Base-by-base conservation (phyloP, 2,329 filamentous ascomycete species). In the Aspergillus sp. region DNA sequence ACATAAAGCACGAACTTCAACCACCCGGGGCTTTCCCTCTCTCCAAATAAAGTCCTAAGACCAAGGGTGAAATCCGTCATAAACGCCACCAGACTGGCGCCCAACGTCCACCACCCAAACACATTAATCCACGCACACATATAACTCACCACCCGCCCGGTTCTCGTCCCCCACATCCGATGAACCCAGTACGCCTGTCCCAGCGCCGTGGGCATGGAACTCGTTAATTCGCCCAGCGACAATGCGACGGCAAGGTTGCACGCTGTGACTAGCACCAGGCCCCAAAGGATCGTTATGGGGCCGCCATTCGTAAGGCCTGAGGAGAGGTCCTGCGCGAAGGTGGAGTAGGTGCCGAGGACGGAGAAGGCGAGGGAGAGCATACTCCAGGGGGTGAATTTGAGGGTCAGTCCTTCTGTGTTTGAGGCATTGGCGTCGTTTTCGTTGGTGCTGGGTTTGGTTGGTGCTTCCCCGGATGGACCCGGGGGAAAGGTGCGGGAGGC, bases 81-180 rank as follows among this genome's bases (percentile, higher is more conserved):
- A 56, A 82, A 81, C 10, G 77, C 78, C 20, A 76, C 70, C 50
- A 79, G 75, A 1, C 76, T 80, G 0, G 78, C 79, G 0, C 75
- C 75, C 49, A 81, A 60, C 0, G 77, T 75, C 71, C 77, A 79
- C 79, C 79, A 82, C 10, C 78, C 79, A 49, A 80, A 80, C 0
- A 74, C 79, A 60, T 81, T 81, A 56, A 81, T 78, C 77, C 77
- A 81, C 2, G 78, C 79, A 53, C 77, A 79, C 63, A 81, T 70
- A 55, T 81, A 82, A 1, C 75, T 78, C 3, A 63, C 56, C 50
- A 80, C 77, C 1, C 78, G 71, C 1, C 77, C 79, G 1, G 55
- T 41, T 0, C 60, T 62, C 12, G 57, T 56, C 49, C 61, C 43
- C 68, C 72, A 63, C 44, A 78, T 62, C 7, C 70, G 66, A 50